Percentiles rank a stretch among this genome's conserved stretches.
These are phyloP conservation scores for Trichoderma koningii DNA, from an alignment of 2,329 filamentous ascomycete genomes.

Conservation along the genomic window DNA sequence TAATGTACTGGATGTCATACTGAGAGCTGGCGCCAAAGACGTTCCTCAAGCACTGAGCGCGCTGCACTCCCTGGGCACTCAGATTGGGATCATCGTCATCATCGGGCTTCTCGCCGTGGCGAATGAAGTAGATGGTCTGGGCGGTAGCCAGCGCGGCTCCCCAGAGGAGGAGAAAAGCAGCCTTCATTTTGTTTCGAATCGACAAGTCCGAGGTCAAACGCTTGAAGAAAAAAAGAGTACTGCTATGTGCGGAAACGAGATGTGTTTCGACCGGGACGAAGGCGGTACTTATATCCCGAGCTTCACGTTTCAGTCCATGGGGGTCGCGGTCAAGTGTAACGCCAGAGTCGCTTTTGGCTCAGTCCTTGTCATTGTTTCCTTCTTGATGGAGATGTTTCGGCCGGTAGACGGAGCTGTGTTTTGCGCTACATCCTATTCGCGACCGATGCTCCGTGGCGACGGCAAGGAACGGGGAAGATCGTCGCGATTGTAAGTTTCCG, in stretches of 20 bases:
- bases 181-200: conserved; percentile 16
- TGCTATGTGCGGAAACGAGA: not conserved
- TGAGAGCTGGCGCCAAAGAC: conserved; percentile 56
- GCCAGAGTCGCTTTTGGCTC: not conserved
- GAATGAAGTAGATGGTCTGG: conserved; percentile 61
- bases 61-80: conserved; percentile 52
- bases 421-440: conserved; percentile 20
- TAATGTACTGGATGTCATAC: conserved; percentile 61
- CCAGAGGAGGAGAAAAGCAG: conserved; percentile 1
- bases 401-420: conserved; percentile 10
- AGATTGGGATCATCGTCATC: conserved; percentile 50
- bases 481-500: not conserved
- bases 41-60: conserved; percentile 59
- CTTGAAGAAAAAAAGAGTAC: not conserved
- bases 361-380: not conserved
- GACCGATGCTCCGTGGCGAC: conserved; percentile 11
- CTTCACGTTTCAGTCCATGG: not conserved
- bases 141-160: conserved; percentile 30
- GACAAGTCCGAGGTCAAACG: not conserved
- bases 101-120: conserved; percentile 64
- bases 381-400: conserved; percentile 6
- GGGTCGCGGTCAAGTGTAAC: not conserved
- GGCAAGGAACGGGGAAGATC: conserved; percentile 4
- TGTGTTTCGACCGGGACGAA: not conserved
- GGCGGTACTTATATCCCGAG: conserved; percentile 4